Percentiles rank a stretch among this genome's conserved stretches.
phyloP scores from a whole-genome alignment of 495 filamentous ascomycete species.

The Melanomma pulvis-pyrius region DNA sequence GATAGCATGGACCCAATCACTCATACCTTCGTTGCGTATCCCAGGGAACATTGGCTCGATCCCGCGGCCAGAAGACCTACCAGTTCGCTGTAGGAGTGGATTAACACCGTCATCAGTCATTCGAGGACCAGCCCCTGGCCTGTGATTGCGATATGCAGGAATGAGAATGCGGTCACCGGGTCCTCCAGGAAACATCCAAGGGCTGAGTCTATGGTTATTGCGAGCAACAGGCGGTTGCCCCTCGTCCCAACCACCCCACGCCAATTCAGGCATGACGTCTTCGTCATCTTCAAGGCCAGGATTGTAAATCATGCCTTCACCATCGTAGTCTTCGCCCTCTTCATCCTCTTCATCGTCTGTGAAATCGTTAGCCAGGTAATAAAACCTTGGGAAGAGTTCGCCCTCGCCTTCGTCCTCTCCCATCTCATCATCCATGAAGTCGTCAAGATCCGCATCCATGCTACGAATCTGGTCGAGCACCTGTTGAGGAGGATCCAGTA shows the following conservation, averaged over 20 bases:
- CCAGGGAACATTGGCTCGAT: constrained; percentile 30
- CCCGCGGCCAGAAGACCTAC: constrained; percentile 19
- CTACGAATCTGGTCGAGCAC: constrained; percentile 34
- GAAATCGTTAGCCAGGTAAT: constrained; percentile 11
- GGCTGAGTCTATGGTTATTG: constrained; percentile 23
- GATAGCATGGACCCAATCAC: constrained; percentile 59
- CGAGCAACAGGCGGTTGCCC: constrained; percentile 15
- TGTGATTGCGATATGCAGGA: constrained; percentile 55
- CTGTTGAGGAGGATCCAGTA: constrained; percentile 27
- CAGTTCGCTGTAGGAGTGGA: constrained; percentile 60
- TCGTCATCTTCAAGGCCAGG: constrained; percentile 53
- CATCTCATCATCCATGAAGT: constrained; percentile 60
- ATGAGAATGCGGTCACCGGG: constrained; percentile 45
- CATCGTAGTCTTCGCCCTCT: constrained; percentile 45
- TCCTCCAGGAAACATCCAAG: constrained; percentile 44
- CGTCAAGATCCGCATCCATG: constrained; percentile 36
- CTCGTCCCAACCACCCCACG: constrained; percentile 27
- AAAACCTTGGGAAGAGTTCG: neutral
- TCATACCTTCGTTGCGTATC: constrained; percentile 36
- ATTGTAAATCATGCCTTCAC: constrained; percentile 46
- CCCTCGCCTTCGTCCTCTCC: constrained; percentile 59
- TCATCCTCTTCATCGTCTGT: constrained; percentile 46
- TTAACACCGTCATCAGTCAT: constrained; percentile 77
- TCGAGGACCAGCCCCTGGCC: constrained; percentile 53
- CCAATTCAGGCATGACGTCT: constrained; percentile 46